These are phyloP conservation scores for Fusarium succisae DNA, from an alignment of 2,329 filamentous ascomycete genomes.

Conservation along the genomic window DNA sequence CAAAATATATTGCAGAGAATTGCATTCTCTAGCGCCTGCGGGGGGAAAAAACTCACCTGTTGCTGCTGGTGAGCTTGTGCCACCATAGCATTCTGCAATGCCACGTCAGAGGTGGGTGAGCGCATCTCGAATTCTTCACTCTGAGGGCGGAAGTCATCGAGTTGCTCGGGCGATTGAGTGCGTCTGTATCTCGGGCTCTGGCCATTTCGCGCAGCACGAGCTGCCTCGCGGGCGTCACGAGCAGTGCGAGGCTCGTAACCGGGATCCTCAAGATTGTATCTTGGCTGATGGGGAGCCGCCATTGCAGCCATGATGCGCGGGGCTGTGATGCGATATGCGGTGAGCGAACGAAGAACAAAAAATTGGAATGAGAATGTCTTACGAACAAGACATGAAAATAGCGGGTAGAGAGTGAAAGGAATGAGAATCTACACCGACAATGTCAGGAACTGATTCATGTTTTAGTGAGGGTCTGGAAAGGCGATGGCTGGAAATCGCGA, in stretches of 20 bases:
- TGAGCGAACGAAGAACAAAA: neutral
- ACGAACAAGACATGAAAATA: neutral
- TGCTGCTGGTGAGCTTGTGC: slow-evolving; percentile 43
- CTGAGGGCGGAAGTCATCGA: slow-evolving; percentile 39
- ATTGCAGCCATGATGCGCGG: slow-evolving; percentile 25
- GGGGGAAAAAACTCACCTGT: slow-evolving; percentile 31
- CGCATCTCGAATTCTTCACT: slow-evolving; percentile 38
- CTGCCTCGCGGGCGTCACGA: slow-evolving; percentile 39
- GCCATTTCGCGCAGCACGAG: slow-evolving; percentile 37
- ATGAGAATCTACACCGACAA: neutral
- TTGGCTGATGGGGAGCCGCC: slow-evolving; percentile 28
- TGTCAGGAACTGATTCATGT: slow-evolving; percentile 7
- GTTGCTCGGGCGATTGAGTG: slow-evolving; percentile 37
- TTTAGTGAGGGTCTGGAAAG: slow-evolving; percentile 22
- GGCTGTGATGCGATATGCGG: too few relatives aligned
- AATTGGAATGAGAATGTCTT: neutral
- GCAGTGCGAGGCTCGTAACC: slow-evolving; percentile 37
- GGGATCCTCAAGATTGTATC: slow-evolving; percentile 32
- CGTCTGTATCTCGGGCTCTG: slow-evolving; percentile 39
- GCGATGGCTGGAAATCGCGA: slow-evolving; percentile 34
- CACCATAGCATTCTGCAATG: slow-evolving; percentile 43
- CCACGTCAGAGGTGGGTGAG: slow-evolving; percentile 42
- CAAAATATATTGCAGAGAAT: slow-evolving; percentile 11
- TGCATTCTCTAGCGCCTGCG: neutral
- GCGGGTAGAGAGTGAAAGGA: neutral